Conservation (phyloP, 352 stramenopile species). For the Vaucheria bursata region DNA sequence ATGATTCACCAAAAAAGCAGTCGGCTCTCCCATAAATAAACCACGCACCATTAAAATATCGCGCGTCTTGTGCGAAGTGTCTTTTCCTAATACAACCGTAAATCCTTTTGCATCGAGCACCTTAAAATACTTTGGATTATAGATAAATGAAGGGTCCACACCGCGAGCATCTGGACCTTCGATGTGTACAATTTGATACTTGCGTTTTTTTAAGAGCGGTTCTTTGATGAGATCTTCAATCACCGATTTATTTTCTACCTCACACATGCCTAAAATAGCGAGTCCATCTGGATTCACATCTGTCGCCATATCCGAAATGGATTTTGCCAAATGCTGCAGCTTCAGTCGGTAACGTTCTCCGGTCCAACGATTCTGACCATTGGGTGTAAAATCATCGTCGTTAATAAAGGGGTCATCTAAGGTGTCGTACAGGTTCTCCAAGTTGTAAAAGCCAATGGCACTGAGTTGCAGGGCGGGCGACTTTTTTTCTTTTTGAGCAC, state of each 20-base stretch:
- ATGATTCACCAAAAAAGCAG: not conserved
- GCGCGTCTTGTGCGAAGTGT: not conserved
- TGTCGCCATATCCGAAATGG: not conserved
- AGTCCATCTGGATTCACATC: not conserved
- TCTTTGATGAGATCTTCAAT: not conserved
- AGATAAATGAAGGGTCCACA: not conserved
- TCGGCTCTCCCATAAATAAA: not conserved
- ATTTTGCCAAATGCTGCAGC: not conserved
- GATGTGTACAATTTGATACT: not conserved
- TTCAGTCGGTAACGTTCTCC: not conserved
- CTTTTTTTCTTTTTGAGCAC: not conserved
- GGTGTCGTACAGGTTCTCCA: not conserved
- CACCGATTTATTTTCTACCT: not conserved
- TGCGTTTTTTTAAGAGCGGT: slow-evolving; percentile 1
- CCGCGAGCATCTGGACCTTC: not conserved
- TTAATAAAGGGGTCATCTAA: not conserved
- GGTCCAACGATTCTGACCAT: not conserved
- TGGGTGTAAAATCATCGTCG: not conserved
- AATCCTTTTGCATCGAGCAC: not conserved
- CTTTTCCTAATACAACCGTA: not conserved
- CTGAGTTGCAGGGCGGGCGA: not conserved
- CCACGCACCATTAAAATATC: slow-evolving; percentile 3
- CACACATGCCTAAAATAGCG: not conserved
- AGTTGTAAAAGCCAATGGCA: not conserved
- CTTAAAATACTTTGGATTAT: not conserved